A percentile compares a stretch with the other conserved stretches of the same genome.
phyloP scores from a whole-genome alignment of 306 rosid genomes.

The Alnus rubra region DNA sequence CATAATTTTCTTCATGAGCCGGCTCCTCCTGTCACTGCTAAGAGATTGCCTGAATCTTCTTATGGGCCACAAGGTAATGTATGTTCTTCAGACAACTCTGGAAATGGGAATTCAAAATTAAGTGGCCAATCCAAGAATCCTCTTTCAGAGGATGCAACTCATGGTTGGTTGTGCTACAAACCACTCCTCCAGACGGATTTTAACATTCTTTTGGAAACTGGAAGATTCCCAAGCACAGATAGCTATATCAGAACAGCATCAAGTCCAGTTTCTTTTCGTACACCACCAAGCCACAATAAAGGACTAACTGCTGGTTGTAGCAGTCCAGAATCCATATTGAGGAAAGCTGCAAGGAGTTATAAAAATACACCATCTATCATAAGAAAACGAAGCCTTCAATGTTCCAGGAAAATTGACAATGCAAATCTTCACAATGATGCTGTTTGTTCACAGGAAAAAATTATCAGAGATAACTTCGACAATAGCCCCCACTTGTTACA shows the following conservation, averaged over 20 bases:
- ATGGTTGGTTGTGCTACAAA: too few species aligned
- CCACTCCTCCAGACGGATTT: neutral
- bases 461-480: neutral
- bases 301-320: neutral
- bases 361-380: constrained; percentile 40
- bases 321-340: constrained; percentile 21
- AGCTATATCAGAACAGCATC: neutral
- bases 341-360: constrained; percentile 24
- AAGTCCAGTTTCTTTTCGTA: neutral
- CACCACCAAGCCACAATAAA: constrained; percentile 11
- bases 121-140: neutral
- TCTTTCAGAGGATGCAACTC: neutral
- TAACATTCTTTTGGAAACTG: constrained; percentile 5
- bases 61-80: neutral
- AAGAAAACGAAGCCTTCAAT: constrained; percentile 20
- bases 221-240: constrained; percentile 18
- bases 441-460: neutral
- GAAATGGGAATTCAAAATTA: neutral
- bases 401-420: neutral
- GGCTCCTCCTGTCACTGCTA: neutral
- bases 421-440: neutral
- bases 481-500: neutral
- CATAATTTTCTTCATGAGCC: neutral
- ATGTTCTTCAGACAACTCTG: neutral
- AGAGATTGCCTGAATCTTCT: constrained; percentile 1